Evolutionary conservation across 2,329 filamentous ascomycete genomes (phyloP), one percentile per base, ranked within the genome.

Genomic region (Lomentospora prolificans): DNA sequence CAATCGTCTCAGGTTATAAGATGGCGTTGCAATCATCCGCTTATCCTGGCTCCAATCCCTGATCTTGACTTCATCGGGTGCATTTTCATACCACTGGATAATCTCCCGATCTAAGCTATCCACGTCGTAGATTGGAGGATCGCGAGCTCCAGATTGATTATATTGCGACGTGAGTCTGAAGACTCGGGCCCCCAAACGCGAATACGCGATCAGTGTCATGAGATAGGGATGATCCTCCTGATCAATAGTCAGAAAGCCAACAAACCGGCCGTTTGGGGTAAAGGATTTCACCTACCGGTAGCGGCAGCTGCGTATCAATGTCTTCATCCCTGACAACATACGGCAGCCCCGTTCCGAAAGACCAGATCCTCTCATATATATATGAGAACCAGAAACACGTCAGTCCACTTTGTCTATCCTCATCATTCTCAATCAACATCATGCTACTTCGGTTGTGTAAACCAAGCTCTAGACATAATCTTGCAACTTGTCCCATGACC

Each of bases 311-410:
- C 0, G 85, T 82, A 64, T 96, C 90, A 58, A 96, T 89, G 65
- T 95, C 90, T 14, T 87, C 81, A 64, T 96, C 90, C 61, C 92
- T 86, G 33, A 95, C 75, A 2, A 88, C 85, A 70, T 90, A 95
- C 0, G 90, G 90, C 67, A 96, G 78, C 0, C 90, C 90, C 0
- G 89, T 91, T n/a, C 86, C 88, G 62, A 96, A 89, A 60, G 87
- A 90, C 90, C 90, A 96, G 53, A 90, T 79, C 39, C 90, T 78
- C 66, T 96, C 91, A 39, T 96, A 75, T 3, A 90, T 85, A 64
- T 94, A 95, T 17, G 90, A 84, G 1, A 86, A 84, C 91, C 89
- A 96, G 68, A 95, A 95, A 12, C 89, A 81, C 52, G 85, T 81
- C 27, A 88, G 77, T 0, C 87, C 84, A 53, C 82, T 78, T 52